These are phyloP conservation scores for Fagus sylvatica DNA, from an alignment of 306 rosid genomes.

Conservation along the genomic window DNA sequence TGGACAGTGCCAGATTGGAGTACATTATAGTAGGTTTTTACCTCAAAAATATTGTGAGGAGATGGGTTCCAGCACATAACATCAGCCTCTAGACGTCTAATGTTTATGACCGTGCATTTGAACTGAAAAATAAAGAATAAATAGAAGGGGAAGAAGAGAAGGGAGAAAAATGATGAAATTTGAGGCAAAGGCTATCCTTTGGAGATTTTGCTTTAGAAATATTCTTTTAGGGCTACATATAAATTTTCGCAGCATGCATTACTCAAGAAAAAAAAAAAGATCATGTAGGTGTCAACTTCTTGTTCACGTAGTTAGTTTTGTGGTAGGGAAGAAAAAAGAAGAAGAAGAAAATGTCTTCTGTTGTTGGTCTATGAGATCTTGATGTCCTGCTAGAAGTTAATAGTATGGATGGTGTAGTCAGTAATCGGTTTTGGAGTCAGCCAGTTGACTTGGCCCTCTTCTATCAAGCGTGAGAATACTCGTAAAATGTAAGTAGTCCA, in stretches of 20 bases:
- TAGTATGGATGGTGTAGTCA: background rate
- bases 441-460: background rate
- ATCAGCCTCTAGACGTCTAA: too few relatives aligned
- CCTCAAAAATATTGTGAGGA: too few relatives aligned
- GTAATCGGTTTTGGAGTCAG: background rate
- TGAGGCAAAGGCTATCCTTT: background rate
- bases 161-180: background rate
- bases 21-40: too few relatives aligned
- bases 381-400: background rate
- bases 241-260: background rate
- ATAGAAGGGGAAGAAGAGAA: background rate
- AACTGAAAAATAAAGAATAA: too few relatives aligned
- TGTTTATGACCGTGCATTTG: too few relatives aligned
- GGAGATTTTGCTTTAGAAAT: background rate
- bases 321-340: background rate
- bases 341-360: background rate
- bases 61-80: too few relatives aligned
- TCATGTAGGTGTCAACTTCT: too few relatives aligned
- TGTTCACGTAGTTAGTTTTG: too few relatives aligned
- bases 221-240: background rate
- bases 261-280: too few relatives aligned
- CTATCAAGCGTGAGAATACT: background rate
- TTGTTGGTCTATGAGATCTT: background rate
- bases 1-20: too few relatives aligned
- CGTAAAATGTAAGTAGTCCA: background rate